Percentiles rank a stretch among this genome's conserved stretches.
Evolutionary conservation across 179 eudicot genomes (phyloP).

Genomic region (Dionaea muscipula): DNA sequence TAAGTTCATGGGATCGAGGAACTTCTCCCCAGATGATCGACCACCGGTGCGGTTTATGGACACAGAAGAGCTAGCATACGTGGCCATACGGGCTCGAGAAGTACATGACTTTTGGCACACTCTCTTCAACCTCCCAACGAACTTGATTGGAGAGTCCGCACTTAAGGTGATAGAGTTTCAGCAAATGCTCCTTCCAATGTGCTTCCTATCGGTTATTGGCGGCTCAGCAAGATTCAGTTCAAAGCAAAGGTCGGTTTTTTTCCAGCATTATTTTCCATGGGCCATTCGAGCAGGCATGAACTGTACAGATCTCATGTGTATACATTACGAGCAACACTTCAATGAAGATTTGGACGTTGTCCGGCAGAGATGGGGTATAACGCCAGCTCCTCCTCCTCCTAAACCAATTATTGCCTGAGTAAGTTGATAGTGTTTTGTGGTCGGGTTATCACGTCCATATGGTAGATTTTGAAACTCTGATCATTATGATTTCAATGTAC

Average conservation of each 20-base stretch:
- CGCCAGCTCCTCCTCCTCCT: slow-evolving; percentile 54
- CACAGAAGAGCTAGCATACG: slow-evolving; percentile 80
- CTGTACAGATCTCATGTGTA: slow-evolving; percentile 64
- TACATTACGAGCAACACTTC: slow-evolving; percentile 77
- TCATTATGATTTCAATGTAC: too few relatives aligned
- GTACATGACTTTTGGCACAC: slow-evolving; percentile 99
- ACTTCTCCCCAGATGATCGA: slow-evolving; percentile 90
- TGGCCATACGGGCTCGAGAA: slow-evolving; percentile 85
- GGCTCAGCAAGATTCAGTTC: slow-evolving; percentile 71
- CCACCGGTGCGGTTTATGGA: slow-evolving; percentile 94
- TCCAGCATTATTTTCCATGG: slow-evolving; percentile 87
- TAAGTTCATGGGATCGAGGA: slow-evolving; percentile 89
- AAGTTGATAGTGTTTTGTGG: slow-evolving; percentile 1
- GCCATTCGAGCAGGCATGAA: slow-evolving; percentile 65
- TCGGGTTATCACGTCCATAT: too few relatives aligned
- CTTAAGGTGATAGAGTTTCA: slow-evolving; percentile 89
- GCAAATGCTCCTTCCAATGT: slow-evolving; percentile 96
- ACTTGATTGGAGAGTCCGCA: slow-evolving; percentile 85
- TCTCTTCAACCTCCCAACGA: slow-evolving; percentile 78
- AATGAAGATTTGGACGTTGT: slow-evolving; percentile 71
- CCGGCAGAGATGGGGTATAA: slow-evolving; percentile 67
- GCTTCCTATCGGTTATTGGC: slow-evolving; percentile 72
- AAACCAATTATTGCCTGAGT: neutral
- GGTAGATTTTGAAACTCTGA: too few relatives aligned
- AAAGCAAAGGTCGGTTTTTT: slow-evolving; percentile 63